Base-by-base conservation (phyloP, 495 filamentous ascomycete species). In the Xylaria bambusicola region DNA sequence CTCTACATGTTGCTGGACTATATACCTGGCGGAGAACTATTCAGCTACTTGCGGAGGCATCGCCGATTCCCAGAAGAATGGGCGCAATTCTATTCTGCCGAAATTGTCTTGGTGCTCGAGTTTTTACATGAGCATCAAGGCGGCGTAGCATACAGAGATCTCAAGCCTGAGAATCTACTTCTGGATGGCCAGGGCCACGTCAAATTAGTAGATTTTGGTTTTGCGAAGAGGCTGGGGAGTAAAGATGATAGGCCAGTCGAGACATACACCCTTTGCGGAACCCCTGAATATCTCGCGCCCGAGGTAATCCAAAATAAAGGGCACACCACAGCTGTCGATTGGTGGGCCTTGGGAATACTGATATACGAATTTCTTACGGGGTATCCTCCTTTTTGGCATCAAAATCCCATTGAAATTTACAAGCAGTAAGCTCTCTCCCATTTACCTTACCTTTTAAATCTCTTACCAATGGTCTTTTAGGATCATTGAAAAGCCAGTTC, bases 171-270 rank as follows among this genome's bases (percentile, higher is more conserved):
- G 72, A 98, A 98, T 68, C 88, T 98, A 46, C 80, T 98, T 20
- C 79, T 98, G 21, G 94, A 97, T 72, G 90, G 84, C 15, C 85
- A 96, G 33, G 94, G 94, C 5, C 94, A 98, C 73, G 84, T 98
- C 68, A 96, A 94, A 73, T 80, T 98, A 35, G 93, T 98, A n/a
- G 94, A 98, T 73, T 98, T 98, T 74, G 94, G 94, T 0, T 98
- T 98, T 69, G 94, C 94, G 27, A 98, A 98, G 78, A 81, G 87
- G 63, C 71, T 92, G 23, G 86, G 84, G 26, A 75, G 75, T 50
- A 72, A 72, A 64, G 73, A 71, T 53, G 69, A 73, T 38, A 70
- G 72, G 57, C 71, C 75, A 77, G 86, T 84, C 63, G 92, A 97
- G 77, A 98, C 93, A 3, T 98, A 97, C 71, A 98, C 94, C 6